phyloP scores from a whole-genome alignment of 1,139 yeast genomes.

The Taphrina communis region DNA sequence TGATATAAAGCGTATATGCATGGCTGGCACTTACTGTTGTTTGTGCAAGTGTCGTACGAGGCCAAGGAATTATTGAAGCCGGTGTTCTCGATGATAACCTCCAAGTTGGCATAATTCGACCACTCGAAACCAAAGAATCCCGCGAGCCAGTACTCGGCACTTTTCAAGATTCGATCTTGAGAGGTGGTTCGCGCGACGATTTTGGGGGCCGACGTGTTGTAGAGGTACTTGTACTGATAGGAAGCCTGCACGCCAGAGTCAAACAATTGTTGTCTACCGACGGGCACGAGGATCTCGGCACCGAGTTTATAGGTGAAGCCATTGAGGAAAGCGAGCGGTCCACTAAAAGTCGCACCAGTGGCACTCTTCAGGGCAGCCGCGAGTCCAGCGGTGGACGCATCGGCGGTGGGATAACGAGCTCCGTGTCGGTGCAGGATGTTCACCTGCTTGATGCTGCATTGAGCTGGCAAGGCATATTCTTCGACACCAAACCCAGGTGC shows the following conservation, averaged over 20 bases:
- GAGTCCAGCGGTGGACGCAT: constrained; percentile 10
- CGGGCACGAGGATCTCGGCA: constrained; percentile 19
- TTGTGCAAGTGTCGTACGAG: constrained; percentile 14
- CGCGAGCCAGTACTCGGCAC: constrained; percentile 26
- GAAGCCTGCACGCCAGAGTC: constrained; percentile 28
- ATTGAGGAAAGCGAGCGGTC: constrained; percentile 27
- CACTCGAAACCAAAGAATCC: constrained; percentile 29
- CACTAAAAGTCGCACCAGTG: constrained; percentile 6
- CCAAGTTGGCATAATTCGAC: constrained; percentile 15
- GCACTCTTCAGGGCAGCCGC: constrained; percentile 7
- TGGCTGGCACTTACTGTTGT: constrained; percentile 6
- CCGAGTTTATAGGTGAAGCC: constrained; percentile 27
- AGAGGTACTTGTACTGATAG: constrained; percentile 18
- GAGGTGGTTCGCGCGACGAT: constrained; percentile 25
- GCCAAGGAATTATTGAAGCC: constrained; percentile 27
- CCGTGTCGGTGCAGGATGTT: constrained; percentile 25
- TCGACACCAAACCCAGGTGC: constrained; percentile 20
- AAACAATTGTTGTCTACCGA: constrained; percentile 24
- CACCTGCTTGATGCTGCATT: constrained; percentile 12
- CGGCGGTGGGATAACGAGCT: constrained; percentile 26
- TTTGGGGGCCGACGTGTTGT: not conserved
- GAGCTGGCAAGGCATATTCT: constrained; percentile 23
- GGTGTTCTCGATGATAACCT: constrained; percentile 19
- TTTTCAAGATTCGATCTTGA: constrained; percentile 18
- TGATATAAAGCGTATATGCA: no score